A percentile compares a stretch with the other conserved stretches of the same genome.
phyloP scores from a whole-genome alignment of 108 stramenopile genomes.

The Mayamaea pseudoterrestris region DNA sequence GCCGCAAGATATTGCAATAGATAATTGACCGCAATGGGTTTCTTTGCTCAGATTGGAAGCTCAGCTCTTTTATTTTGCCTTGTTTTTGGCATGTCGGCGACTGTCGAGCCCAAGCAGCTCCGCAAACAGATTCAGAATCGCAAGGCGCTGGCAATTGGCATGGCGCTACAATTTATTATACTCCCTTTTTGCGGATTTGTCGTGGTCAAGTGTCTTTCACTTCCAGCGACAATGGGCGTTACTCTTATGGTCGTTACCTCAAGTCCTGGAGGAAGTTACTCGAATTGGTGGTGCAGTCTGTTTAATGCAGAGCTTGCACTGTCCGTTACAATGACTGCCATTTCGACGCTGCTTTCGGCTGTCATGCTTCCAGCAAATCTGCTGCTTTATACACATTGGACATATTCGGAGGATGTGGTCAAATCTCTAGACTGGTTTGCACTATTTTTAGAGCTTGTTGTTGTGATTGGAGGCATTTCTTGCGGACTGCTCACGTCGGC shows the following conservation, averaged over 20 bases:
- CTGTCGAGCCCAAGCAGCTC: conserved; percentile 41
- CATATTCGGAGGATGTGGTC: conserved; percentile 56
- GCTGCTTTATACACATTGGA: conserved; percentile 51
- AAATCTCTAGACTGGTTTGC: conserved; percentile 58
- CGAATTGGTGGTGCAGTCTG: conserved; percentile 69
- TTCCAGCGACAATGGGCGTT: conserved; percentile 46
- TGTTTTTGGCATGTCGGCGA: conserved; percentile 66
- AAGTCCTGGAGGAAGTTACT: conserved; percentile 79
- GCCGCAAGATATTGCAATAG: no score
- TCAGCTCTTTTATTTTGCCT: conserved; percentile 43
- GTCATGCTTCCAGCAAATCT: conserved; percentile 80
- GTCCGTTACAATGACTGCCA: conserved; percentile 81
- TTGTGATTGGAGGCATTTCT: conserved; percentile 69
- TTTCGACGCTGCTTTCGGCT: conserved; percentile 66
- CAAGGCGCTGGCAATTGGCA: conserved; percentile 33
- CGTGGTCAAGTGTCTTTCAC: conserved; percentile 31
- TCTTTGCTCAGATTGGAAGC: no score
- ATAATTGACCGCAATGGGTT: no score
- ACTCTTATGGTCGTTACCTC: conserved; percentile 70
- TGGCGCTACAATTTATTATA: conserved; percentile 51
- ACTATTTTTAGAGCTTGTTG: conserved; percentile 51
- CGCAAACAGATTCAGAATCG: conserved; percentile 38
- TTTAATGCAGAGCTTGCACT: conserved; percentile 74
- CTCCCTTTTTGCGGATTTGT: conserved; percentile 76
- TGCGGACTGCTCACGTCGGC: conserved; percentile 35